Conservation (phyloP, 2,329 filamentous ascomycete species). For the Trichoderma polysporum region DNA sequence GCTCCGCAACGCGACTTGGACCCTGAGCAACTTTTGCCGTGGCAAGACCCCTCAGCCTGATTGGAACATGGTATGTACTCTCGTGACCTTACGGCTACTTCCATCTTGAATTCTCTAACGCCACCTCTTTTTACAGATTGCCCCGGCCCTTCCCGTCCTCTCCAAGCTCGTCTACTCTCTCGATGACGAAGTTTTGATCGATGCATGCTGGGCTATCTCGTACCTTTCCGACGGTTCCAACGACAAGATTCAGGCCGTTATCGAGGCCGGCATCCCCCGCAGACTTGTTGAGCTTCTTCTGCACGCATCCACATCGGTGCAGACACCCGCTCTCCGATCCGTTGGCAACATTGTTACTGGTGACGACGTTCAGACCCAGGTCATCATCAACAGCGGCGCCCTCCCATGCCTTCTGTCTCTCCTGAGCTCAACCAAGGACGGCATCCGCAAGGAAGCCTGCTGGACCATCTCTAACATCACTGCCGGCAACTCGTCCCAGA, state of each 20-base stretch:
- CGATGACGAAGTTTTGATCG: constrained; percentile 96
- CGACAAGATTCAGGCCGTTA: constrained; percentile 98
- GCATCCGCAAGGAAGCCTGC: constrained; percentile 98
- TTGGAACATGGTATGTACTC: constrained; percentile 79
- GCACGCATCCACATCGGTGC: constrained; percentile 96
- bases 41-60: constrained; percentile 99
- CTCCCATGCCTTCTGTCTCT: constrained; percentile 90
- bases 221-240: constrained; percentile 98
- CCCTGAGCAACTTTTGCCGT: constrained; percentile 98
- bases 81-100: neutral
- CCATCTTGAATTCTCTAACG: constrained; percentile 7
- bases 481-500: constrained; percentile 95
- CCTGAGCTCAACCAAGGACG: constrained; percentile 95
- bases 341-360: constrained; percentile 99
- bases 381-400: constrained; percentile 98
- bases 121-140: constrained; percentile 60
- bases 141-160: constrained; percentile 89
- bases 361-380: constrained; percentile 97
- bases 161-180: constrained; percentile 98
- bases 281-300: constrained; percentile 95
- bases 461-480: constrained; percentile 99
- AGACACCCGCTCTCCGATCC: constrained; percentile 93
- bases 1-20: constrained; percentile 98
- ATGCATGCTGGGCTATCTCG: constrained; percentile 99
- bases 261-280: constrained; percentile 95